phyloP scores from a whole-genome alignment of 1,139 yeast species.

The Trichomonascaceae sp. region DNA sequence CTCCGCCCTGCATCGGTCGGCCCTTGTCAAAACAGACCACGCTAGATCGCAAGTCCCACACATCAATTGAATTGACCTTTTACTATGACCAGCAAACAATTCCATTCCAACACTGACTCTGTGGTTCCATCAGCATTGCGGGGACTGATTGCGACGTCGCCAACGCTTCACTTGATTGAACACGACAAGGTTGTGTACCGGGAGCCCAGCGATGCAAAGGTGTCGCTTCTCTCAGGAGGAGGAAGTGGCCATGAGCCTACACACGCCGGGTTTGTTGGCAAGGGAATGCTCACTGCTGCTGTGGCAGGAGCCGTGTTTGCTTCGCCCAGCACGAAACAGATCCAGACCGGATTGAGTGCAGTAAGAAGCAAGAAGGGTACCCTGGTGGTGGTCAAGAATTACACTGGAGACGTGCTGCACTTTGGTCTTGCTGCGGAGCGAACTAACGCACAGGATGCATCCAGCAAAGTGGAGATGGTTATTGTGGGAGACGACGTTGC shows the following conservation, averaged over 20 bases:
- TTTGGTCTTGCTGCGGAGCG: constrained; percentile 86
- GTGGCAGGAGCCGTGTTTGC: constrained; percentile 86
- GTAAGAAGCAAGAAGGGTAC: constrained; percentile 46
- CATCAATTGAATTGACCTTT: too few species aligned
- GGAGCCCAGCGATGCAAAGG: constrained; percentile 16
- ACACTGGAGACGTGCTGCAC: constrained; percentile 88
- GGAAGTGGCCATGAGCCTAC: constrained; percentile 96
- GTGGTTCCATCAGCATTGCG: constrained; percentile 49
- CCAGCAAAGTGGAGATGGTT: constrained; percentile 56
- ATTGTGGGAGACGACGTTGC: constrained; percentile 88
- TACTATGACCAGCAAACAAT: constrained; percentile 16
- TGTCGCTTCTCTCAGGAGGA: constrained; percentile 76
- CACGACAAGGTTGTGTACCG: constrained; percentile 53
- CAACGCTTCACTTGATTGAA: constrained; percentile 47
- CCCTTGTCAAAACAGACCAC: too few species aligned
- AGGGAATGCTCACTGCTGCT: constrained; percentile 71
- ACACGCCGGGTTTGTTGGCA: constrained; percentile 84
- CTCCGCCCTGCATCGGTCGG: too few species aligned
- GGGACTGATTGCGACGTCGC: constrained; percentile 61
- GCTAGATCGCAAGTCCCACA: too few species aligned
- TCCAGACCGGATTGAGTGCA: constrained; percentile 56
- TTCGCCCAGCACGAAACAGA: constrained; percentile 83
- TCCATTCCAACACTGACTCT: constrained; percentile 18
- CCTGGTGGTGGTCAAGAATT: constrained; percentile 70
- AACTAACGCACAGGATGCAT: constrained; percentile 44